A percentile compares a stretch with the other conserved stretches of the same genome.
These are phyloP conservation scores for Tilletia indica DNA, from an alignment of 1,284 basidiomycete species.

Conservation along the genomic window DNA sequence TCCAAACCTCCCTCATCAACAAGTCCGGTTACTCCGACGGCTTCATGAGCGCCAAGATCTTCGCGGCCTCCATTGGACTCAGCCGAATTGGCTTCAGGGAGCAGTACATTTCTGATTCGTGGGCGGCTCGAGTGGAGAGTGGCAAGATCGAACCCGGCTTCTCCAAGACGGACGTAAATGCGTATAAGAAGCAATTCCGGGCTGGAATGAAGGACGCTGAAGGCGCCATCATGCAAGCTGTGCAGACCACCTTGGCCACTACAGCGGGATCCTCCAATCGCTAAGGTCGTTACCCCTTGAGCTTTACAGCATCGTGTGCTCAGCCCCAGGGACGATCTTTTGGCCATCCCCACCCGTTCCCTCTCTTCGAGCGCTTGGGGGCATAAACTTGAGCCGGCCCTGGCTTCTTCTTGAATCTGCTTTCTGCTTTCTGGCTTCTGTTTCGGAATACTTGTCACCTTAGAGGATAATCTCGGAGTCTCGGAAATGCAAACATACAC, in stretches of 20 bases:
- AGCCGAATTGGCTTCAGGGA: slow-evolving; percentile 68
- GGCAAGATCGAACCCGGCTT: slow-evolving; percentile 22
- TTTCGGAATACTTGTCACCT: no score
- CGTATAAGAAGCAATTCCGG: slow-evolving; percentile 34
- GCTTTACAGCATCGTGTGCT: no score
- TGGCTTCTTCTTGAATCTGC: no score
- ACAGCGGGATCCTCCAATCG: neutral
- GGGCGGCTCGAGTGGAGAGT: slow-evolving; percentile 23
- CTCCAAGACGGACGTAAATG: slow-evolving; percentile 22
- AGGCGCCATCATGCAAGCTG: slow-evolving; percentile 25
- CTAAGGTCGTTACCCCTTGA: neutral
- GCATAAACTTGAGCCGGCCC: no score
- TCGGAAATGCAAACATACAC: no score
- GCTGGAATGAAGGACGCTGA: slow-evolving; percentile 35
- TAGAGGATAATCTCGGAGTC: no score
- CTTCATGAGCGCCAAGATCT: slow-evolving; percentile 65
- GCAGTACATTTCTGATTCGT: slow-evolving; percentile 65
- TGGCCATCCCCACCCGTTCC: no score
- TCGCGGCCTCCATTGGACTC: slow-evolving; percentile 61
- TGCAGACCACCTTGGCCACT: slow-evolving; percentile 11
- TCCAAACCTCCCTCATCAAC: slow-evolving; percentile 11
- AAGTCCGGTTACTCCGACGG: slow-evolving; percentile 66
- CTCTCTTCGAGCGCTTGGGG: no score
- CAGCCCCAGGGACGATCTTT: no score
- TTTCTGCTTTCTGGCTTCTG: no score